Percentiles rank a stretch among this genome's conserved stretches.
phyloP scores from a whole-genome alignment of 2,329 filamentous ascomycete genomes.

The Fusarium subglutinans region DNA sequence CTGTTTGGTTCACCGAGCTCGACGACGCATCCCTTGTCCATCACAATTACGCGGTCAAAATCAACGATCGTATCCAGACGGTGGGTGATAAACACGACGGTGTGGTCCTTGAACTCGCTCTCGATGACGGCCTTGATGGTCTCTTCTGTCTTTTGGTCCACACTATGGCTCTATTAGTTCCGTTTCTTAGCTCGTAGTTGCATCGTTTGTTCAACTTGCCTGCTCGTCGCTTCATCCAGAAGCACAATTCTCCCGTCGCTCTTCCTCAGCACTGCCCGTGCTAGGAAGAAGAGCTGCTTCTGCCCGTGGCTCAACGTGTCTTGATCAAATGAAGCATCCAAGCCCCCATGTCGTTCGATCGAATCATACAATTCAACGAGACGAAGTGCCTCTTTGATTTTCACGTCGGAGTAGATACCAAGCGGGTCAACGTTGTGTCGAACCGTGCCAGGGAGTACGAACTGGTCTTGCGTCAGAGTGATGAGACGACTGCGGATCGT shows the following conservation, averaged over 20 bases:
- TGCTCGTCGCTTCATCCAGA: conserved; percentile 54
- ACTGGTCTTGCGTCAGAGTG: conserved; percentile 60
- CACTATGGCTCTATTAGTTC: conserved; percentile 32
- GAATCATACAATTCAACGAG: conserved; percentile 54
- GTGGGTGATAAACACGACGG: conserved; percentile 59
- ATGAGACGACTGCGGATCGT: conserved; percentile 55
- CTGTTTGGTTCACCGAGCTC: conserved; percentile 41
- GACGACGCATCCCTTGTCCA: conserved; percentile 41
- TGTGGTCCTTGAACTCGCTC: conserved; percentile 53
- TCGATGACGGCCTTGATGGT: conserved; percentile 47
- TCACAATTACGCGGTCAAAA: conserved; percentile 43
- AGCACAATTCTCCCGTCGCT: conserved; percentile 53
- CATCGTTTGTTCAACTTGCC: conserved; percentile 34
- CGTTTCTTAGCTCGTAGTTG: neutral
- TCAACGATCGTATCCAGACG: conserved; percentile 54
- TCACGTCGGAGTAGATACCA: conserved; percentile 43
- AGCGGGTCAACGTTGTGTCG: conserved; percentile 59
- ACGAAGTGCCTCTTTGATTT: conserved; percentile 52
- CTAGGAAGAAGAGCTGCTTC: conserved; percentile 61
- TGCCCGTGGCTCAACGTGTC: conserved; percentile 56
- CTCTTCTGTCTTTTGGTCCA: conserved; percentile 48
- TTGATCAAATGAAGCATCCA: conserved; percentile 49
- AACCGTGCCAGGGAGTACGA: conserved; percentile 57
- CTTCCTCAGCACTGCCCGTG: conserved; percentile 55
- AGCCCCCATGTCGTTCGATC: conserved; percentile 50